Conservation (phyloP, 768 basidiomycete genomes). For the Lactarius deliciosus region DNA sequence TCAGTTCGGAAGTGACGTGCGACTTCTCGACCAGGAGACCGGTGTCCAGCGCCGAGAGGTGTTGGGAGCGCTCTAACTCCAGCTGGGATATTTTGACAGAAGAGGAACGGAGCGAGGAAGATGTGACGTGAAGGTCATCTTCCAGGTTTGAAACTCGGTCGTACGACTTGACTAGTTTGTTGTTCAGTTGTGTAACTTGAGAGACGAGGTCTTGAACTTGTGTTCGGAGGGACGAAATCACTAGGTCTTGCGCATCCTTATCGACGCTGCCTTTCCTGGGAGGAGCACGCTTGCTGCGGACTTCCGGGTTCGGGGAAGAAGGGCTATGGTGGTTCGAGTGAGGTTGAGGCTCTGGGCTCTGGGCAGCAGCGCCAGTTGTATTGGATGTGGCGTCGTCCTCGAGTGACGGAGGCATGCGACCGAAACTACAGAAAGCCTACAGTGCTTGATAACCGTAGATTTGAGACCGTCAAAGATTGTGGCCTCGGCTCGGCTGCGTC, state of each 20-base stretch:
- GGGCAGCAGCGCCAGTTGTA: background rate
- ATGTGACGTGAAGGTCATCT: constrained; percentile 75
- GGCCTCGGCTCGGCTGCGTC: constrained; percentile 1
- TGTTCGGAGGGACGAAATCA: constrained; percentile 74
- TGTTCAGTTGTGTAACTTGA: constrained; percentile 88
- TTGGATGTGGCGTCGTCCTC: constrained; percentile 10
- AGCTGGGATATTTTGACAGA: constrained; percentile 72
- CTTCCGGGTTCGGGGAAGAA: constrained; percentile 14
- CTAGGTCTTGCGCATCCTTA: constrained; percentile 74
- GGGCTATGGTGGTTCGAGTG: constrained; percentile 11
- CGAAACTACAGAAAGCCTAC: constrained; percentile 6
- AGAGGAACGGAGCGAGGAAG: constrained; percentile 56
- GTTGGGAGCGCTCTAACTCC: constrained; percentile 81
- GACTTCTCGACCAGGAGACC: constrained; percentile 89
- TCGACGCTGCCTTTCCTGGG: constrained; percentile 29
- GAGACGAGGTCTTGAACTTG: constrained; percentile 87
- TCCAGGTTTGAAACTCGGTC: constrained; percentile 92
- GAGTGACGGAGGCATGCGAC: constrained; percentile 23
- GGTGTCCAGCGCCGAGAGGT: constrained; percentile 86
- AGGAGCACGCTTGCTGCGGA: constrained; percentile 15
- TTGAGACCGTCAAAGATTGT: constrained; percentile 10
- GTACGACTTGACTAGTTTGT: constrained; percentile 90
- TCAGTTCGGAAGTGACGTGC: constrained; percentile 89
- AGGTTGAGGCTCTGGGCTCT: constrained; percentile 10
- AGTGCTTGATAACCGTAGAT: background rate